phyloP scores from a whole-genome alignment of 345 rosid genomes.

The Nasturtium officinale region DNA sequence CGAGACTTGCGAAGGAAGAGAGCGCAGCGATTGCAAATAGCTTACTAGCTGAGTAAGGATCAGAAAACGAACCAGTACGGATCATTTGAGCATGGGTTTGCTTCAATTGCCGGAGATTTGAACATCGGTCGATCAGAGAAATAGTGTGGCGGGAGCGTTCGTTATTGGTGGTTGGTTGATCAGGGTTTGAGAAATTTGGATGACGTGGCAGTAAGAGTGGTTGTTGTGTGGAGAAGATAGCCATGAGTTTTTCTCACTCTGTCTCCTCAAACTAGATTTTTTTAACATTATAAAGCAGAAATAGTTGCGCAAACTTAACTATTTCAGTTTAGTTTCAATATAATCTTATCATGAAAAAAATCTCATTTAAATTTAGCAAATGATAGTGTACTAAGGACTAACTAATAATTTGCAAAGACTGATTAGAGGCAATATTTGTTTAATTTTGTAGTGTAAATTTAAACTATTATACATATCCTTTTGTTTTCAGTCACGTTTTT shows the following conservation, averaged over 20 bases:
- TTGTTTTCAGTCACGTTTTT: too few relatives aligned
- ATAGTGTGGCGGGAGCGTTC: slow-evolving; percentile 41
- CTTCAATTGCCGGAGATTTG: slow-evolving; percentile 47
- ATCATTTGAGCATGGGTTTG: slow-evolving; percentile 69
- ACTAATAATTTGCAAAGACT: too few relatives aligned
- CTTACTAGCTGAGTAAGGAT: slow-evolving; percentile 59
- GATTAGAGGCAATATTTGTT: too few relatives aligned
- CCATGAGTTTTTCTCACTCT: slow-evolving; percentile 12
- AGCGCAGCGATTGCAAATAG: slow-evolving; percentile 51
- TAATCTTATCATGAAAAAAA: background rate
- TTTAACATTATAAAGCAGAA: background rate
- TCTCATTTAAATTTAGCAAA: background rate
- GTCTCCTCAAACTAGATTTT: background rate
- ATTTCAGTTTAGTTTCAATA: background rate
- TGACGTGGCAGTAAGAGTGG: slow-evolving; percentile 49
- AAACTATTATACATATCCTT: too few relatives aligned
- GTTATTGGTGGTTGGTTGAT: slow-evolving; percentile 42
- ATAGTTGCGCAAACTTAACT: background rate
- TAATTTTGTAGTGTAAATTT: too few relatives aligned
- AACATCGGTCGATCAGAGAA: slow-evolving; percentile 50
- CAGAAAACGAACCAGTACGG: slow-evolving; percentile 44
- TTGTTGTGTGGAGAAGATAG: slow-evolving; percentile 32
- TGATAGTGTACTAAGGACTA: background rate
- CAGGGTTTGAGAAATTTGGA: slow-evolving; percentile 32
- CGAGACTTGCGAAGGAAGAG: slow-evolving; percentile 53